phyloP scores from a whole-genome alignment of 2,329 filamentous ascomycete genomes.

The Cladosporium colombiae region DNA sequence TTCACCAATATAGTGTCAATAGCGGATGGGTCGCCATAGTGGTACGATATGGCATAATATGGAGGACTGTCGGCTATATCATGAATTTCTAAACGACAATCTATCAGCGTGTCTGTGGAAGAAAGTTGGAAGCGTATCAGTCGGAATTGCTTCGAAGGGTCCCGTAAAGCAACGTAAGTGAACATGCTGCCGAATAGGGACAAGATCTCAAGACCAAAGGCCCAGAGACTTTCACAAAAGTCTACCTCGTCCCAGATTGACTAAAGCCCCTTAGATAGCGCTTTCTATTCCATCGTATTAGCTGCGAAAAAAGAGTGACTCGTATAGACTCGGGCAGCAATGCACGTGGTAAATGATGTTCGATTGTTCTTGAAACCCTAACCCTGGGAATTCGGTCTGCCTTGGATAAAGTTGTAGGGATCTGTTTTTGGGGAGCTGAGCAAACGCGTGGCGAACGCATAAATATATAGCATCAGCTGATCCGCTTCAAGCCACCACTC shows the following conservation, averaged over 20 bases:
- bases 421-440: background rate
- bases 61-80: background rate
- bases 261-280: background rate
- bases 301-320: background rate
- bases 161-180: background rate
- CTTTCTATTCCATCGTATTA: background rate
- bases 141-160: background rate
- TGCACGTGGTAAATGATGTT: background rate
- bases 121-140: background rate
- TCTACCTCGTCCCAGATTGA: background rate
- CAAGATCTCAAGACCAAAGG: background rate
- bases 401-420: background rate
- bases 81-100: background rate
- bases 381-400: background rate
- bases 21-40: conserved; percentile 1
- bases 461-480: background rate
- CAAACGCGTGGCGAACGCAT: background rate
- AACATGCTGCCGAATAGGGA: background rate
- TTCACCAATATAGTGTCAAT: background rate
- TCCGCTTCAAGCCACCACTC: background rate
- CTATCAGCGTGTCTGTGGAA: background rate
- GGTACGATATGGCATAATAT: conserved; percentile 3
- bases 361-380: background rate
- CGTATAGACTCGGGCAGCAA: background rate
- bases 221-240: background rate